Percentiles rank a stretch among this genome's conserved stretches.
Conservation (phyloP, 495 filamentous ascomycete species). For the Penicillium robsamsonii region DNA sequence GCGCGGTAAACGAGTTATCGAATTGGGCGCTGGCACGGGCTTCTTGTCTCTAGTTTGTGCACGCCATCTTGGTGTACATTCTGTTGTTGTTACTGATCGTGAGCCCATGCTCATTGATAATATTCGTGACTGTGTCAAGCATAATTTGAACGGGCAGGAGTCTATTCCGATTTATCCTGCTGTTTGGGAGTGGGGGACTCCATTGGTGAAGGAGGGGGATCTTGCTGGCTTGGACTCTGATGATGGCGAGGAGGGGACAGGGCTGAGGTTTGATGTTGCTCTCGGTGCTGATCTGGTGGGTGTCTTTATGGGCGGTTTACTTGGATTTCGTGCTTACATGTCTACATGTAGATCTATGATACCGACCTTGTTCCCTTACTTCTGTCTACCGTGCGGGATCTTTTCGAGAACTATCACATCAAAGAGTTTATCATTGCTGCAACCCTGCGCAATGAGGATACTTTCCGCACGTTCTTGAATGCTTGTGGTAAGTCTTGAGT, state of each 20-base stretch:
- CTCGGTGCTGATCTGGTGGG: conserved; percentile 51
- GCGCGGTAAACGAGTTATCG: conserved; percentile 63
- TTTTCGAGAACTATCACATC: conserved; percentile 51
- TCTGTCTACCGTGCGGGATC: conserved; percentile 51
- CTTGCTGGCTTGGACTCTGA: conserved; percentile 4
- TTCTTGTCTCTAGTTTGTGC: conserved; percentile 80
- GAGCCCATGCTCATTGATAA: conserved; percentile 68
- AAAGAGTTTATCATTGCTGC: conserved; percentile 56
- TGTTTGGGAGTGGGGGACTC: conserved; percentile 43
- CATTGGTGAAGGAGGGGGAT: conserved; percentile 18
- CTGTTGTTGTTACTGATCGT: conserved; percentile 77
- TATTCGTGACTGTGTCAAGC: conserved; percentile 61
- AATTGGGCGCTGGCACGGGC: conserved; percentile 86
- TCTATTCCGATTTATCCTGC: conserved; percentile 35
- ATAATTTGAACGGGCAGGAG: conserved; percentile 56
- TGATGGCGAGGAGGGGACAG: conserved; percentile 5
- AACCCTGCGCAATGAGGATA: conserved; percentile 62
- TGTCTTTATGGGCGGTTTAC: background rate
- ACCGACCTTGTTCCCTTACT: conserved; percentile 54
- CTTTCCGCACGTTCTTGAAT: conserved; percentile 54
- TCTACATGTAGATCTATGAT: conserved; percentile 60
- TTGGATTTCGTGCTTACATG: background rate
- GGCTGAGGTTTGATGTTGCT: conserved; percentile 43
- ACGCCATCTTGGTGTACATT: conserved; percentile 61
- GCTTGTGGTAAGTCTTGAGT: conserved; percentile 53